These are phyloP conservation scores for Alternaria sp. DNA, from an alignment of 2,329 filamentous ascomycete genomes.

Conservation along the genomic window DNA sequence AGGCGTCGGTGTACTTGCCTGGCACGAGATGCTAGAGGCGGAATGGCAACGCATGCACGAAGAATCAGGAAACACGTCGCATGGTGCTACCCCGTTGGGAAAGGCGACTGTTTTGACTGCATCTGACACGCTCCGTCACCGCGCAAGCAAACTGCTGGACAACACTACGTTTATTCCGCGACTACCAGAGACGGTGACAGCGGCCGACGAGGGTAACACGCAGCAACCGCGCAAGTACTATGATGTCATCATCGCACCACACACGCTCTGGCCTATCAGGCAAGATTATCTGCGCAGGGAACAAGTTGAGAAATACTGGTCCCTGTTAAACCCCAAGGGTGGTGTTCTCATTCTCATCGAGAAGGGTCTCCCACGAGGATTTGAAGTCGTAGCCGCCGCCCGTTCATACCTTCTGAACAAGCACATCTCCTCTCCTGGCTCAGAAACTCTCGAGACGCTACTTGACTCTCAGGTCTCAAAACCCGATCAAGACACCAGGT, in stretches of 20 bases:
- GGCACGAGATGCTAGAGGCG: slow-evolving; percentile 78
- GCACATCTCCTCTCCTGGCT: slow-evolving; percentile 71
- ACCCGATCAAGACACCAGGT: slow-evolving; percentile 43
- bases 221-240: slow-evolving; percentile 72
- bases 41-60: slow-evolving; percentile 78
- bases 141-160: slow-evolving; percentile 78
- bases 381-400: slow-evolving; percentile 88
- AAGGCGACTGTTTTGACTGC: slow-evolving; percentile 84
- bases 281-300: slow-evolving; percentile 80
- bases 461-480: slow-evolving; percentile 54
- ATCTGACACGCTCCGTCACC: slow-evolving; percentile 75
- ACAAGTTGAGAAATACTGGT: slow-evolving; percentile 89
- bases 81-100: slow-evolving; percentile 63
- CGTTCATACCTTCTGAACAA: slow-evolving; percentile 79
- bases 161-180: slow-evolving; percentile 93
- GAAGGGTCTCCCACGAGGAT: slow-evolving; percentile 89
- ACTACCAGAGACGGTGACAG: slow-evolving; percentile 84
- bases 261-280: slow-evolving; percentile 78
- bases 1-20: slow-evolving; percentile 76
- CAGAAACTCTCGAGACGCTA: slow-evolving; percentile 51
- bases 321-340: slow-evolving; percentile 80
- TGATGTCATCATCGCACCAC: slow-evolving; percentile 89
- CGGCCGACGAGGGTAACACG: slow-evolving; percentile 56
- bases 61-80: slow-evolving; percentile 29
- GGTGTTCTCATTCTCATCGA: slow-evolving; percentile 88